A percentile compares a stretch with the other conserved stretches of the same genome.
Evolutionary conservation across 352 stramenopile genomes (phyloP).

Genomic region (Phytophthora pinifolia): DNA sequence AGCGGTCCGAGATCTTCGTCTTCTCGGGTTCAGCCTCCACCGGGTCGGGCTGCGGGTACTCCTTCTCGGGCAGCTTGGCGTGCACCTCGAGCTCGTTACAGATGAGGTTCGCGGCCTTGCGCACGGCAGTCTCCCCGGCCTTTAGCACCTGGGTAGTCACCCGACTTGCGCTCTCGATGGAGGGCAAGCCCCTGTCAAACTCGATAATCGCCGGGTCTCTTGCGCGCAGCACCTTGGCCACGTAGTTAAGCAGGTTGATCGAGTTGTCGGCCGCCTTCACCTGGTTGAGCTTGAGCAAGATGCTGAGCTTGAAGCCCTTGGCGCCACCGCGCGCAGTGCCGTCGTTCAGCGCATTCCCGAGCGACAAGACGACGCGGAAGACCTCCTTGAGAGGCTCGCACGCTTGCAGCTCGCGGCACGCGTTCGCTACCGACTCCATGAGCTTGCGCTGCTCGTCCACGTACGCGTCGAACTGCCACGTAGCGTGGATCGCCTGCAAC

Average conservation of each 20-base stretch:
- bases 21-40: constrained; percentile 31
- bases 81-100: constrained; percentile 72
- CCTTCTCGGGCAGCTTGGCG: constrained; percentile 48
- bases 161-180: constrained; percentile 73
- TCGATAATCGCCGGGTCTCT: constrained; percentile 69
- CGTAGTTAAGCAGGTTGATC: constrained; percentile 82
- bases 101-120: constrained; percentile 71
- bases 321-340: constrained; percentile 80
- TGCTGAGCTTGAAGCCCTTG: constrained; percentile 87
- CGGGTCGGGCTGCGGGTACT: constrained; percentile 34
- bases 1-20: constrained; percentile 61
- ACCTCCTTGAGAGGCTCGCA: constrained; percentile 89
- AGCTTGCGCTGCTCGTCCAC: constrained; percentile 75
- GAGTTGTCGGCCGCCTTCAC: constrained; percentile 86
- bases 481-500: constrained; percentile 78
- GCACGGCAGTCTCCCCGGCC: constrained; percentile 68
- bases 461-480: constrained; percentile 84
- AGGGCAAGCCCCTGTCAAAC: constrained; percentile 75
- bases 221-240: constrained; percentile 65
- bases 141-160: constrained; percentile 80
- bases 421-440: constrained; percentile 83
- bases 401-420: constrained; percentile 88
- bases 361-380: constrained; percentile 77
- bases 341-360: constrained; percentile 93
- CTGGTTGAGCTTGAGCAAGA: constrained; percentile 87